Evolutionary conservation across 2,329 filamentous ascomycete genomes (phyloP).

Genomic region (Botrytis fragariae): DNA sequence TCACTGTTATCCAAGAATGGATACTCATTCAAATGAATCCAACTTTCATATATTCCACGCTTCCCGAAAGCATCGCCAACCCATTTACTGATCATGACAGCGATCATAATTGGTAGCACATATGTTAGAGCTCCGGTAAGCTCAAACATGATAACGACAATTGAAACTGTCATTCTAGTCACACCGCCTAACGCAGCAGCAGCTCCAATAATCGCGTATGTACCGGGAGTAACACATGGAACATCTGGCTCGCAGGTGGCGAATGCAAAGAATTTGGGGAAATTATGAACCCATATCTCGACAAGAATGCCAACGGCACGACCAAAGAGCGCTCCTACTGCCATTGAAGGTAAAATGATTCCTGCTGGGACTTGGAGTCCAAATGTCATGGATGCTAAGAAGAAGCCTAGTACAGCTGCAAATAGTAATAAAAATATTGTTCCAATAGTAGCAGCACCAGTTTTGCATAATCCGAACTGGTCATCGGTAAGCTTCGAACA

Average conservation of each 20-base stretch:
- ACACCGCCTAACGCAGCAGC: constrained; percentile 92
- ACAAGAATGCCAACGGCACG: constrained; percentile 86
- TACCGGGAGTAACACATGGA: constrained; percentile 87
- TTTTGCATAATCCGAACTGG: constrained; percentile 86
- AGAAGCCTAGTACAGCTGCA: constrained; percentile 79
- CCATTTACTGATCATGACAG: constrained; percentile 98
- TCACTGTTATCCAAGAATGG: constrained; percentile 93
- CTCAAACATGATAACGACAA: constrained; percentile 99
- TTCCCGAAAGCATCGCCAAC: constrained; percentile 93
- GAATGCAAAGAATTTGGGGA: constrained; percentile 17
- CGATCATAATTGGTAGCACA: constrained; percentile 97
- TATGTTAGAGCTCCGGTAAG: constrained; percentile 94
- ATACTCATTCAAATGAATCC: constrained; percentile 96
- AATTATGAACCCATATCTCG: constrained; percentile 76
- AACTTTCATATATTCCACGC: constrained; percentile 92
- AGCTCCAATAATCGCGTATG: constrained; percentile 94
- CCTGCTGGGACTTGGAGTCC: constrained; percentile 92
- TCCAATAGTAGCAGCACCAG: constrained; percentile 74
- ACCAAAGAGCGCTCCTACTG: constrained; percentile 86
- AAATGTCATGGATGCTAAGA: constrained; percentile 84
- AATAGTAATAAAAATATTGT: constrained; percentile 81
- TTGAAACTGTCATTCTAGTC: constrained; percentile 94
- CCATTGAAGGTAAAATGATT: constrained; percentile 94
- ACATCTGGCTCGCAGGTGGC: constrained; percentile 55
- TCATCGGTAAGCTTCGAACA: constrained; percentile 81